Evolutionary conservation across 148 eudicot species (phyloP).

Genomic region (Rheum nobile): DNA sequence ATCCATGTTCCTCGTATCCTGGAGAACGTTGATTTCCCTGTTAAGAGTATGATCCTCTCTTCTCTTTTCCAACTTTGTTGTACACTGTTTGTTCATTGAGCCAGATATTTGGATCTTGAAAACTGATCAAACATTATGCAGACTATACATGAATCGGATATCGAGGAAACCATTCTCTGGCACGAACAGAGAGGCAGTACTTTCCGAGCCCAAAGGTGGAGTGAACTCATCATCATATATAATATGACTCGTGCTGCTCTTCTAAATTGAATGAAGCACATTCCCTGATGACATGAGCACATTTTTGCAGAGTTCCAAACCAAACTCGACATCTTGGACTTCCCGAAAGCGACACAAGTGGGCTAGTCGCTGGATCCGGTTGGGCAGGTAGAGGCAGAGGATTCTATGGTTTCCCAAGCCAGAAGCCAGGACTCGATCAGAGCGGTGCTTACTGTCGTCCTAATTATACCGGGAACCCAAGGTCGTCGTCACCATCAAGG

Average conservation of each 20-base stretch:
- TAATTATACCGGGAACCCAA: neutral
- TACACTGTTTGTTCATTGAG: neutral
- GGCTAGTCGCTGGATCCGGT: neutral
- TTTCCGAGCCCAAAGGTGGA: neutral
- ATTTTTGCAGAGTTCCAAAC: neutral
- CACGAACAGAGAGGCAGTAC: neutral
- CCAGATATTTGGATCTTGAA: no score
- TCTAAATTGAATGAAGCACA: neutral
- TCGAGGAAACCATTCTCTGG: neutral
- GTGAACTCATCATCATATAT: neutral
- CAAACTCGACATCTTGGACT: no score
- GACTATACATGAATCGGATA: neutral
- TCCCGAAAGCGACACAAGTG: neutral
- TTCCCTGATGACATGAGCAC: neutral
- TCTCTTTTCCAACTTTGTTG: neutral
- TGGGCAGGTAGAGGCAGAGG: neutral
- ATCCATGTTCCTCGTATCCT: neutral
- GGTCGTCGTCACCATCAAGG: neutral
- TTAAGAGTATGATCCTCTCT: neutral
- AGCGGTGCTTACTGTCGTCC: no score
- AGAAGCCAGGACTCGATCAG: neutral
- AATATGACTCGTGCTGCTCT: neutral
- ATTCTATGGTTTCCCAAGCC: neutral
- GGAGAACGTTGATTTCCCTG: neutral
- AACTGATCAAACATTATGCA: neutral